A percentile compares a stretch with the other conserved stretches of the same genome.
phyloP scores from a whole-genome alignment of 805 yeast species.

The Torulaspora microellipsoides region DNA sequence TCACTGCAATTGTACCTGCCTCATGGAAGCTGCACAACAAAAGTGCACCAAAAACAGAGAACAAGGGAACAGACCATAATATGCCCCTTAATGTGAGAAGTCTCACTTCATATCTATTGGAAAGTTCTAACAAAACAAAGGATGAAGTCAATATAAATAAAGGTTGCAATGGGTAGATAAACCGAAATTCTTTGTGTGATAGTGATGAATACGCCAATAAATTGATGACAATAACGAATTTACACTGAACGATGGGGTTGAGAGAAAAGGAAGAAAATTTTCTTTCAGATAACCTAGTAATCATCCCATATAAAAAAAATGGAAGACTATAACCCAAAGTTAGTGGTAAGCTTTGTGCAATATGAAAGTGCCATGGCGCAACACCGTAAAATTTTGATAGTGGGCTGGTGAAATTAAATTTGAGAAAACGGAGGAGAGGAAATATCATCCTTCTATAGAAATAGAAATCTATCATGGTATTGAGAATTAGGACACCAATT shows the following conservation, averaged over 20 bases:
- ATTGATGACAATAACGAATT: slow-evolving; percentile 40
- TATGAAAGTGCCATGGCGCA: slow-evolving; percentile 79
- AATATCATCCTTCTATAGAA: slow-evolving; percentile 55
- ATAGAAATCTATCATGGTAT: slow-evolving; percentile 47
- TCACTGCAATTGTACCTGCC: slow-evolving; percentile 74
- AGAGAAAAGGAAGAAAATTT: background rate
- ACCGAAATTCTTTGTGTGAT: slow-evolving; percentile 86
- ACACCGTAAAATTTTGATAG: slow-evolving; percentile 80
- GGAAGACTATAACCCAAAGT: slow-evolving; percentile 66
- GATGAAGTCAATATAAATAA: slow-evolving; percentile 53
- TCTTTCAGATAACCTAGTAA: slow-evolving; percentile 19
- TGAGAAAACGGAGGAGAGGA: slow-evolving; percentile 65
- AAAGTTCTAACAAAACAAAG: slow-evolving; percentile 25
- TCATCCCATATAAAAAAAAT: slow-evolving; percentile 44
- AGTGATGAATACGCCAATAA: slow-evolving; percentile 57
- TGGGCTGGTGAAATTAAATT: slow-evolving; percentile 71
- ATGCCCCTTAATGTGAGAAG: background rate
- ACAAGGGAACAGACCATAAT: slow-evolving; percentile 20
- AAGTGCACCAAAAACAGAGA: slow-evolving; percentile 20
- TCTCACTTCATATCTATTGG: background rate
- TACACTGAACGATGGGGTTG: slow-evolving; percentile 23
- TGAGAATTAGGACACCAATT: slow-evolving; percentile 34
- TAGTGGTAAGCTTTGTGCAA: slow-evolving; percentile 78
- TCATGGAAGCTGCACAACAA: slow-evolving; percentile 72
- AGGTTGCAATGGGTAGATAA: slow-evolving; percentile 82